A percentile compares a stretch with the other conserved stretches of the same genome.
Conservation (phyloP, 2,329 filamentous ascomycete species). For the Beauveria sp. region DNA sequence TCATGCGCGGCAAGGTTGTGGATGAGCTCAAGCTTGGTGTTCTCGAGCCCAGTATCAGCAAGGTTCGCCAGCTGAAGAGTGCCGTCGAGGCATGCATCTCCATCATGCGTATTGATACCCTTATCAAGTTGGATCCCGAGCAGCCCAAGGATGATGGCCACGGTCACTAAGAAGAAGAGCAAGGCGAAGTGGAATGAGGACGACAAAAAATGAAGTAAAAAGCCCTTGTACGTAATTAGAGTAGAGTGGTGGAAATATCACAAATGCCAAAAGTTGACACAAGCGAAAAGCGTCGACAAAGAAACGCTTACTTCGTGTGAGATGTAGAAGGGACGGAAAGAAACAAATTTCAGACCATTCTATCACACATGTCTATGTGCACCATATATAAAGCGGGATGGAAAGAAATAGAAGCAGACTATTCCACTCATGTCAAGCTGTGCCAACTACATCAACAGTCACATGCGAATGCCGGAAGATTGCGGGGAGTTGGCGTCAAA, state of each 20-base stretch:
- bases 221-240: conserved; percentile 7
- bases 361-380: not conserved
- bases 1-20: conserved; percentile 80
- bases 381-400: no score
- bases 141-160: conserved; percentile 72
- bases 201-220: conserved; percentile 13
- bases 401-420: no score
- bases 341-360: not conserved
- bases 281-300: not conserved
- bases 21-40: conserved; percentile 94
- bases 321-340: conserved; percentile 3
- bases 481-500: not conserved
- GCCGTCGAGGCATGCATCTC: conserved; percentile 97
- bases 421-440: no score
- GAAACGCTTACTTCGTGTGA: not conserved
- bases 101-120: conserved; percentile 98
- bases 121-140: conserved; percentile 97
- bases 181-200: conserved; percentile 15
- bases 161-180: conserved; percentile 54
- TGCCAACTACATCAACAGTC: not conserved
- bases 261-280: not conserved
- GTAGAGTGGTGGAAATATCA: conserved; percentile 1
- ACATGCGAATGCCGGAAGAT: not conserved
- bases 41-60: conserved; percentile 95
- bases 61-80: conserved; percentile 95